phyloP scores from a whole-genome alignment of 164 flowering plant species.

The Kingdonia uniflora region DNA sequence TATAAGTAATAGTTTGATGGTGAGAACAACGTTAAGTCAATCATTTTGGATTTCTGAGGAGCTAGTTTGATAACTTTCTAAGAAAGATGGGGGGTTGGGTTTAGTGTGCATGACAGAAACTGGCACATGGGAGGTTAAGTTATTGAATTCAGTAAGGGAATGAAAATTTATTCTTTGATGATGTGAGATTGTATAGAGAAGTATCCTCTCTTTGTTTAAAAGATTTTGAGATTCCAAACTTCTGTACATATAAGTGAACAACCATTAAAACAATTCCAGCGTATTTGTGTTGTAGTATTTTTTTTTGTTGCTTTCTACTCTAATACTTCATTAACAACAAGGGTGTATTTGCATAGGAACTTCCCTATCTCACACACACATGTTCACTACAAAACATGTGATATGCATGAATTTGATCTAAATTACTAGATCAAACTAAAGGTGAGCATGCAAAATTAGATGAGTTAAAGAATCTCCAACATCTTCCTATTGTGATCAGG shows the following conservation, averaged over 20 bases:
- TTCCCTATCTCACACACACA: background rate
- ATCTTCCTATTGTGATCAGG: no score
- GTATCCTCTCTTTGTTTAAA: conserved; percentile 12
- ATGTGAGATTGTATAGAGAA: conserved; percentile 6
- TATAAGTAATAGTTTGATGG: no score
- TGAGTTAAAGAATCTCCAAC: no score
- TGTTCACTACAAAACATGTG: no score
- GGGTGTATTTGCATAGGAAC: conserved; percentile 1
- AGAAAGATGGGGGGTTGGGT: conserved; percentile 13
- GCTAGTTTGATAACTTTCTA: no score
- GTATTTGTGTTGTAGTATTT: conserved; percentile 6
- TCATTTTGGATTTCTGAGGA: no score
- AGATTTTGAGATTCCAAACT: conserved; percentile 9
- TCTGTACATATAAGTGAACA: background rate
- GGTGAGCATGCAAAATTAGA: no score
- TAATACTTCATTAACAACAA: background rate
- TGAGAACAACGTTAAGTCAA: no score
- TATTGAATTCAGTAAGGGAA: conserved; percentile 31
- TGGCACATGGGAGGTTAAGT: conserved; percentile 39
- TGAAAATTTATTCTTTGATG: conserved; percentile 28
- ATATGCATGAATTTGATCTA: no score
- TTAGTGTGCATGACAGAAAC: conserved; percentile 12
- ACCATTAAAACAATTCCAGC: conserved; percentile 1
- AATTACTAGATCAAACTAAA: no score
- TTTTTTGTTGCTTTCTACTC: background rate